A percentile compares a stretch with the other conserved stretches of the same genome.
These are phyloP conservation scores for Cladosporium sp. DNA, from an alignment of 2,329 filamentous ascomycete species.

Conservation along the genomic window DNA sequence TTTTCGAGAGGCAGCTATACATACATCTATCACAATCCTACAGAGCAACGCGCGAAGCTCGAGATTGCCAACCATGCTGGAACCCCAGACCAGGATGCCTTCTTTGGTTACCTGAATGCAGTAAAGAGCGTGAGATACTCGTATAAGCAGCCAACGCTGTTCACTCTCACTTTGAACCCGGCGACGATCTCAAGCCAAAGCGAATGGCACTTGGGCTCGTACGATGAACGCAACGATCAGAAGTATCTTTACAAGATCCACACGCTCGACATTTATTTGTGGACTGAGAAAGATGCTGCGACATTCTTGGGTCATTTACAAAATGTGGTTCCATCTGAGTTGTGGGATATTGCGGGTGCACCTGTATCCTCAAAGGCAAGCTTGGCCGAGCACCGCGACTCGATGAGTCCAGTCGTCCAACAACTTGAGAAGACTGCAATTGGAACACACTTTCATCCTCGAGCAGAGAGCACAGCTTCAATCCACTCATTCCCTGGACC, in stretches of 20 bases:
- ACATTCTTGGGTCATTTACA: constrained; percentile 66
- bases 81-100: constrained; percentile 72
- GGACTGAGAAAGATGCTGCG: constrained; percentile 67
- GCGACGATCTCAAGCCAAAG: constrained; percentile 40
- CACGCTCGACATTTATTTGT: constrained; percentile 74
- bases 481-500: constrained; percentile 31
- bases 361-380: constrained; percentile 48
- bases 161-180: constrained; percentile 61
- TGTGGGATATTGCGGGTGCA: constrained; percentile 63
- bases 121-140: constrained; percentile 61
- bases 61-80: constrained; percentile 74
- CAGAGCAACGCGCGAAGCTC: constrained; percentile 62
- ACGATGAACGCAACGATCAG: constrained; percentile 67
- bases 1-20: constrained; percentile 78
- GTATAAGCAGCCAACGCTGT: constrained; percentile 68
- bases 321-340: constrained; percentile 58
- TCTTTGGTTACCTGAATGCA: constrained; percentile 66
- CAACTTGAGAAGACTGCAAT: constrained; percentile 69
- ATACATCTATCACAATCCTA: constrained; percentile 72
- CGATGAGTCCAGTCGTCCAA: constrained; percentile 67
- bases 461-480: constrained; percentile 35
- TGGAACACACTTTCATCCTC: constrained; percentile 50
- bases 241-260: constrained; percentile 77
- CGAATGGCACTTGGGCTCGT: constrained; percentile 72
- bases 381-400: constrained; percentile 42